phyloP scores from a whole-genome alignment of 139 green algal species.

The Chlorella sorokiniana region DNA sequence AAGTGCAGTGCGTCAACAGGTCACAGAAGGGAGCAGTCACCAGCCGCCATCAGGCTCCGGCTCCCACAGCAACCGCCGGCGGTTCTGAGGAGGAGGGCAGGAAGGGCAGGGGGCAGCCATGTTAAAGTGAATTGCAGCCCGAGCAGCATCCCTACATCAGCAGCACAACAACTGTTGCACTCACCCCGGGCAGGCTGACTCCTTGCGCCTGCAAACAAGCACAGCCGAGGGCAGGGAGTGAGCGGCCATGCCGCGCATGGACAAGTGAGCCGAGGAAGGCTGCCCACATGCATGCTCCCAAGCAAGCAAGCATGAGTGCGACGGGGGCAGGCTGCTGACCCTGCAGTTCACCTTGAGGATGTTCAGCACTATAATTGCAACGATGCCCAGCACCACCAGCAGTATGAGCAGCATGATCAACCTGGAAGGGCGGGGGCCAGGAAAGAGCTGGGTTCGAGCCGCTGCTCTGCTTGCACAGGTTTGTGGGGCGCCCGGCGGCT shows the following conservation, averaged over 20 bases:
- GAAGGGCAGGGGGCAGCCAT: background rate
- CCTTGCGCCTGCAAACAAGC: too few relatives aligned
- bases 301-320: too few relatives aligned
- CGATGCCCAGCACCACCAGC: constrained; percentile 66
- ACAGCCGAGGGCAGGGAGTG: too few relatives aligned
- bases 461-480: background rate
- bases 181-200: constrained; percentile 25
- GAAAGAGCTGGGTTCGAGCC: background rate
- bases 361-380: constrained; percentile 71
- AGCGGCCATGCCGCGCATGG: too few relatives aligned
- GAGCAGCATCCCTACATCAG: background rate
- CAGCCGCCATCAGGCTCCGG: background rate
- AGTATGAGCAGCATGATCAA: constrained; percentile 82
- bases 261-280: too few relatives aligned
- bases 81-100: background rate
- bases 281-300: too few relatives aligned
- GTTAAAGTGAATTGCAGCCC: background rate
- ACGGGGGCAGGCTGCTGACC: too few relatives aligned
- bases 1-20: background rate
- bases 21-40: background rate
- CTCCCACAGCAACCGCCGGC: constrained; percentile 15
- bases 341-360: too few relatives aligned
- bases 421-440: constrained; percentile 42
- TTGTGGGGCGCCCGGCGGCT: background rate
- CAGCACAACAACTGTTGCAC: background rate